These are phyloP conservation scores for Malus sieversii DNA, from an alignment of 306 rosid species.

Conservation along the genomic window DNA sequence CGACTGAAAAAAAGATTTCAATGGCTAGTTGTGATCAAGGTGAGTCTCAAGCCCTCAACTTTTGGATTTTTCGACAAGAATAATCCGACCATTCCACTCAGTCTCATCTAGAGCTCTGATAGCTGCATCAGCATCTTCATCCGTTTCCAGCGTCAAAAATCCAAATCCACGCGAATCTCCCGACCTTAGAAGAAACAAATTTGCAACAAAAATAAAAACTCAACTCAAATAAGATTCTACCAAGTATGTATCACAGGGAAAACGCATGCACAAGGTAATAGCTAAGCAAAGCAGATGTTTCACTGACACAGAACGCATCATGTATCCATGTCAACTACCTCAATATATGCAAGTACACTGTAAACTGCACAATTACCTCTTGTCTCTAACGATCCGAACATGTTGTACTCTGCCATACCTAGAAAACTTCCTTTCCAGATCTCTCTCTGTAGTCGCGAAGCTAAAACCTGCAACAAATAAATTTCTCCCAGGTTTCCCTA, in stretches of 20 bases:
- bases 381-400: slow-evolving; percentile 8
- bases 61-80: slow-evolving; percentile 10
- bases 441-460: neutral
- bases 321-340: neutral
- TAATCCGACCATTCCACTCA: slow-evolving; percentile 9
- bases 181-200: neutral
- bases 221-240: neutral
- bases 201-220: neutral
- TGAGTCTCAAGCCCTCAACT: neutral
- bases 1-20: neutral
- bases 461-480: slow-evolving; percentile 14
- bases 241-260: neutral
- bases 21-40: neutral
- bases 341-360: neutral
- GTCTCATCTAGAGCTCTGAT: slow-evolving; percentile 6
- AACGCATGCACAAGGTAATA: neutral
- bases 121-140: slow-evolving; percentile 6
- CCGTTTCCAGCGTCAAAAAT: slow-evolving; percentile 2
- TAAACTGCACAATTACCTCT: neutral
- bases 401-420: slow-evolving; percentile 1
- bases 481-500: slow-evolving; percentile 8
- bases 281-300: no score
- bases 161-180: slow-evolving; percentile 11
- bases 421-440: slow-evolving; percentile 9
- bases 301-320: neutral